Evolutionary conservation across 768 basidiomycete species (phyloP).

Genomic region (Boletus rex-veris): DNA sequence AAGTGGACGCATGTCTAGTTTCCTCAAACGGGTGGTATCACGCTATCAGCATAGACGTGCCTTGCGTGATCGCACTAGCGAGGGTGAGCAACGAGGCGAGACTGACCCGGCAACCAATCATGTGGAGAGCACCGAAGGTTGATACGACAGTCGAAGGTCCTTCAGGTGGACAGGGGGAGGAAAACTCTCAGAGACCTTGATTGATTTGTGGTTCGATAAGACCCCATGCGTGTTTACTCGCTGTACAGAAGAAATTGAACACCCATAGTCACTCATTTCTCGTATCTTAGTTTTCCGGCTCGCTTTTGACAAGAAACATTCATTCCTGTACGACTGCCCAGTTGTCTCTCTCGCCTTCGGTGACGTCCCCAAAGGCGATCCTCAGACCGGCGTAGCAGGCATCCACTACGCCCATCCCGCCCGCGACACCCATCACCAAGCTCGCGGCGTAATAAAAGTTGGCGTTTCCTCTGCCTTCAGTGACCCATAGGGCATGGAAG

Average conservation of each 20-base stretch:
- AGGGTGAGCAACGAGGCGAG: no score
- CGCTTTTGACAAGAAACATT: not conserved
- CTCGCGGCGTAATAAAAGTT: constrained; percentile 98
- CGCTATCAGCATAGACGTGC: not conserved
- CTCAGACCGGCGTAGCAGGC: constrained; percentile 80
- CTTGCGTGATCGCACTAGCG: no score
- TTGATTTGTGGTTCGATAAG: no score
- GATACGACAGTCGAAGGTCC: no score
- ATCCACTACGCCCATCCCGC: constrained; percentile 81
- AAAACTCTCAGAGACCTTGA: no score
- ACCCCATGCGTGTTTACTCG: no score
- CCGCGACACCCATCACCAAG: constrained; percentile 86
- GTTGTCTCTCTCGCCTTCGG: constrained; percentile 36
- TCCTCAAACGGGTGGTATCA: not conserved
- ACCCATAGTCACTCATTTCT: no score
- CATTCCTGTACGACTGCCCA: constrained; percentile 31
- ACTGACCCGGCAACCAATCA: no score
- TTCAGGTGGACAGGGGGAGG: no score
- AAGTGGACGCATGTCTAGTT: not conserved
- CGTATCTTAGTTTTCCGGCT: no score
- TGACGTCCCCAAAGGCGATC: constrained; percentile 57
- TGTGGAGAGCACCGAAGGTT: accelerated
- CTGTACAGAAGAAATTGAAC: no score
- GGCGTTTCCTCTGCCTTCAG: constrained; percentile 90
- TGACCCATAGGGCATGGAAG: constrained; percentile 90